Base-by-base conservation (phyloP, 164 flowering plant genomes). In the Chimonanthus praecox region DNA sequence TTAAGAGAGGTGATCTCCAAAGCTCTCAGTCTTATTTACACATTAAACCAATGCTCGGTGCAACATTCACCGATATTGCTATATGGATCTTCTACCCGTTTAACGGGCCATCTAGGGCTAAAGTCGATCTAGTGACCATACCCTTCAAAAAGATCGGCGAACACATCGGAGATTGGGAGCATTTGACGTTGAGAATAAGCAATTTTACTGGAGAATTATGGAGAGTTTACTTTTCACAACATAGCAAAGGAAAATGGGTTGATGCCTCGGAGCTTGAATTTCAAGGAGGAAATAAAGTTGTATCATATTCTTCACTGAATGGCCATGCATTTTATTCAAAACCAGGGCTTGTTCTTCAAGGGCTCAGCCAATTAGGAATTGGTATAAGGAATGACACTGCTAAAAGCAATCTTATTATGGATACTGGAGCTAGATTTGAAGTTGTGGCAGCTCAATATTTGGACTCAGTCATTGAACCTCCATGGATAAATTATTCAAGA, bases 11-110 rank as follows among this genome's bases (percentile, higher is more conserved):
- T 5, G 81, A 89, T 20, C 51, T 94, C 46, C 75, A 74, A 51
- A 82, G 77, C 70, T 47, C 88, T 0, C 74, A 76, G 73, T 87
- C 80, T 16, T 94, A 94, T 71, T 13, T 91, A 1, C 97, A 92
- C 67, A 73, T 86, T 2, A 94, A 94, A 68, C 88, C 94, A 1
- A 90, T 88, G 90, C 70, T 88, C 0, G 97, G 97, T 0, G 90
- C 82, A 4, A 89, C 97, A 0, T 85, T 81, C 77, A 91, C 95
- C 0, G 99, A 92, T 67, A 67, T 94, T 21, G 90, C 85, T 0
- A 73, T 86, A 16, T 94, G 98, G 97, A 50, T 90, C 0, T 91
- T 92, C 67, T 92, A 84, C 80, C 97, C 97, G 2, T 92, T 88
- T 68, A 91, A 94, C 49, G 97, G 89, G 43, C 79, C 89, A 0